phyloP scores from a whole-genome alignment of 1,139 yeast species.

The Geotrichum australiense region DNA sequence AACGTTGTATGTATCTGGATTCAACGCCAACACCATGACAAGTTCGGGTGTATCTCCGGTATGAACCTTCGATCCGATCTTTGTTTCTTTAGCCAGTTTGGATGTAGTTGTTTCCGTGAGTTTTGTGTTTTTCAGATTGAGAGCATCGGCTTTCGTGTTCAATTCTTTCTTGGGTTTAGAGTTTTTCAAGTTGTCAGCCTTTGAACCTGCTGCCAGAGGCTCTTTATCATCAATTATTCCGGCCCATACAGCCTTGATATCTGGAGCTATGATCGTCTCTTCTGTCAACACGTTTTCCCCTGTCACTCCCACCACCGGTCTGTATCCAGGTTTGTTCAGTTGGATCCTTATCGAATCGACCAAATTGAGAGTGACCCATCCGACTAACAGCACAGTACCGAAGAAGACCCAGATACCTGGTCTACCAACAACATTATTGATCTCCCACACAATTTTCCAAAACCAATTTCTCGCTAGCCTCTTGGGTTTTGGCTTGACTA shows the following conservation, averaged over 20 bases:
- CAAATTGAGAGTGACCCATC: too few species aligned
- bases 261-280: too few species aligned
- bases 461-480: background rate
- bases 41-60: slow-evolving; percentile 2
- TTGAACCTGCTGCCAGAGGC: background rate
- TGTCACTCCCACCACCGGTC: too few species aligned
- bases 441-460: too few species aligned
- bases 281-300: too few species aligned
- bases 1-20: slow-evolving; percentile 59
- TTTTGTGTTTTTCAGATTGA: background rate
- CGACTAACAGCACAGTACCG: too few species aligned
- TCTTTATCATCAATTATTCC: too few species aligned
- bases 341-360: too few species aligned
- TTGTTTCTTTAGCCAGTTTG: background rate
- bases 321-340: too few species aligned
- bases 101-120: background rate
- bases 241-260: too few species aligned
- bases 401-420: too few species aligned
- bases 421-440: too few species aligned
- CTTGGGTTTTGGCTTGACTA: background rate
- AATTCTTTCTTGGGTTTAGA: background rate
- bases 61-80: background rate
- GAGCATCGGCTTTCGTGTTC: background rate
- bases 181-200: background rate
- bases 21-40: slow-evolving; percentile 74